These are phyloP conservation scores for Mortierella hygrophila DNA, from an alignment of 192 early-diverging fungal species.

Conservation along the genomic window DNA sequence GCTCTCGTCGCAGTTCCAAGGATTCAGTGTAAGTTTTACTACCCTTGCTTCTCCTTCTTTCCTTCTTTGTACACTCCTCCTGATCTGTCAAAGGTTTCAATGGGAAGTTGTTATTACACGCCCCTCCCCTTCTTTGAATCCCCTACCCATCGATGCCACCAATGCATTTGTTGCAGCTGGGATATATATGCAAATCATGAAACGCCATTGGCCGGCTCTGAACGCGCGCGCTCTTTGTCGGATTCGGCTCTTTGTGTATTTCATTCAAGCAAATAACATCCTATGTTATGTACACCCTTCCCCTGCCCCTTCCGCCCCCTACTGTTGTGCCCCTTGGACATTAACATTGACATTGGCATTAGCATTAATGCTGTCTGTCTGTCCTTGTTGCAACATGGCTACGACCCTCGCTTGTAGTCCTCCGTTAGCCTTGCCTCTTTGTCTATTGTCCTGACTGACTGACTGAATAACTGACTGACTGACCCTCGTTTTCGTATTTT, in stretches of 20 bases:
- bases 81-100: neutral
- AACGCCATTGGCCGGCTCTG: neutral
- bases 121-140: conserved; percentile 1
- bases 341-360: neutral
- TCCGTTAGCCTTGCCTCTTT: neutral
- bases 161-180: neutral
- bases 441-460: too few species aligned
- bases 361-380: too few species aligned
- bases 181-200: conserved; percentile 10
- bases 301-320: neutral
- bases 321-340: neutral
- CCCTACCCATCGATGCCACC: neutral
- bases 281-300: neutral
- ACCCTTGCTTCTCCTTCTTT: neutral
- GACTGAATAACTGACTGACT: too few species aligned
- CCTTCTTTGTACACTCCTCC: neutral
- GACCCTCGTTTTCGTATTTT: neutral
- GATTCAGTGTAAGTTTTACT: conserved; percentile 46
- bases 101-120: neutral
- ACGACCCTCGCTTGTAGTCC: too few species aligned
- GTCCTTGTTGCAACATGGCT: too few species aligned
- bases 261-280: neutral
- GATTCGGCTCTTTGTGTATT: conserved; percentile 2
- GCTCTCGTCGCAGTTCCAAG: conserved; percentile 45
- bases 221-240: neutral